Percentiles rank a stretch among this genome's conserved stretches.
Conservation (phyloP, 2,329 filamentous ascomycete species). For the Aspergillus eucalypticola region DNA sequence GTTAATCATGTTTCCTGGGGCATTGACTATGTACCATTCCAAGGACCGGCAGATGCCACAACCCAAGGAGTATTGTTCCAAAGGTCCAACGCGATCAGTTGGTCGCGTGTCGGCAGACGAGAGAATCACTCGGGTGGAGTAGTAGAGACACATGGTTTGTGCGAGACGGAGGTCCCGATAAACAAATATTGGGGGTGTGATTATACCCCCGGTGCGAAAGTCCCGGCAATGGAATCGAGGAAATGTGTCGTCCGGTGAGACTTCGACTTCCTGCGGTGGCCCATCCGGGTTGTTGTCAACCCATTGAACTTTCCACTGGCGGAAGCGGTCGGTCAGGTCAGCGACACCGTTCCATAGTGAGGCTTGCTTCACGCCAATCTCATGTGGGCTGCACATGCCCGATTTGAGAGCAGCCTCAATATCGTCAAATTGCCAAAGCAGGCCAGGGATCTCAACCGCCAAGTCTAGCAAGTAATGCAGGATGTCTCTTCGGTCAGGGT, state of each 20-base stretch:
- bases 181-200: slow-evolving; percentile 31
- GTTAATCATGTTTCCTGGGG: slow-evolving; percentile 43
- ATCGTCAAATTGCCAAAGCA: slow-evolving; percentile 34
- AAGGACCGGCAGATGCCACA: slow-evolving; percentile 39
- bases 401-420: slow-evolving; percentile 27
- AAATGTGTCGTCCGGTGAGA: slow-evolving; percentile 29
- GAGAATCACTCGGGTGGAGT: slow-evolving; percentile 33
- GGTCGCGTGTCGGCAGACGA: slow-evolving; percentile 37
- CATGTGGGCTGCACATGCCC: slow-evolving; percentile 29
- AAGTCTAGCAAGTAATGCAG: slow-evolving; percentile 40
- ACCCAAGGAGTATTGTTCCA: slow-evolving; percentile 36
- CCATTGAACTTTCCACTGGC: slow-evolving; percentile 34
- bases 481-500: slow-evolving; percentile 39
- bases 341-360: slow-evolving; percentile 38
- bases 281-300: slow-evolving; percentile 36
- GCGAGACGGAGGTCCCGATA: slow-evolving; percentile 39
- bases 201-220: slow-evolving; percentile 34
- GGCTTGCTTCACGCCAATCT: slow-evolving; percentile 34
- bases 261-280: slow-evolving; percentile 28
- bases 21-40: slow-evolving; percentile 38
- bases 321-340: slow-evolving; percentile 33
- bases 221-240: slow-evolving; percentile 37
- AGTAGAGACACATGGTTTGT: slow-evolving; percentile 42
- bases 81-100: slow-evolving; percentile 28
- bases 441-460: slow-evolving; percentile 36